Conservation (phyloP, 2,329 filamentous ascomycete species). For the Magnaporthiopsis rhizophila region DNA sequence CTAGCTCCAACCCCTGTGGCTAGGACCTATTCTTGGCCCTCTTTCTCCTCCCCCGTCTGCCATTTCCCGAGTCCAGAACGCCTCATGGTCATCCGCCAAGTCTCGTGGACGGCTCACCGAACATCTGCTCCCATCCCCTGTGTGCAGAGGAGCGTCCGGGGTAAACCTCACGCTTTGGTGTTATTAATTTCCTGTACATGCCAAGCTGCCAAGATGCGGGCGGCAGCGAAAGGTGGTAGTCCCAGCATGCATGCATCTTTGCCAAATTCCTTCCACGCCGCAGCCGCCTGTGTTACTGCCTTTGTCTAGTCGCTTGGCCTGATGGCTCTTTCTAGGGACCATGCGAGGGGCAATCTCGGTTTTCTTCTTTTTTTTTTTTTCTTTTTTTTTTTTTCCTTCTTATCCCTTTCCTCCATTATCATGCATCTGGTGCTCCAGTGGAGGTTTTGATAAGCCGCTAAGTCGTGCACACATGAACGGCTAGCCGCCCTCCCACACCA, state of each 20-base stretch:
- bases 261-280: not conserved
- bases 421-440: not conserved
- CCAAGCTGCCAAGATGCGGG: not conserved
- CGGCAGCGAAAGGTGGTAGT: not conserved
- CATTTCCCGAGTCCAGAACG: no score
- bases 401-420: not conserved
- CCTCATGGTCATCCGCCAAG: not conserved
- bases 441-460: not conserved
- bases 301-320: not conserved
- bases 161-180: no score
- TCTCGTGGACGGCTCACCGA: not conserved
- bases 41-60: not conserved
- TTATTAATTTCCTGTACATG: not conserved
- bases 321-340: not conserved
- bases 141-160: no score
- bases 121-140: not conserved
- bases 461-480: not conserved
- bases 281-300: not conserved
- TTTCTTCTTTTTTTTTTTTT: not conserved
- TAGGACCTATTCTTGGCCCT: not conserved
- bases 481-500: conserved; percentile 8
- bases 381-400: not conserved
- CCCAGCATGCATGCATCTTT: not conserved
- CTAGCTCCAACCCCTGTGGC: not conserved
- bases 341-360: not conserved